Conservation (phyloP, 2,329 filamentous ascomycete genomes). For the Acrodontium crateriforme region DNA sequence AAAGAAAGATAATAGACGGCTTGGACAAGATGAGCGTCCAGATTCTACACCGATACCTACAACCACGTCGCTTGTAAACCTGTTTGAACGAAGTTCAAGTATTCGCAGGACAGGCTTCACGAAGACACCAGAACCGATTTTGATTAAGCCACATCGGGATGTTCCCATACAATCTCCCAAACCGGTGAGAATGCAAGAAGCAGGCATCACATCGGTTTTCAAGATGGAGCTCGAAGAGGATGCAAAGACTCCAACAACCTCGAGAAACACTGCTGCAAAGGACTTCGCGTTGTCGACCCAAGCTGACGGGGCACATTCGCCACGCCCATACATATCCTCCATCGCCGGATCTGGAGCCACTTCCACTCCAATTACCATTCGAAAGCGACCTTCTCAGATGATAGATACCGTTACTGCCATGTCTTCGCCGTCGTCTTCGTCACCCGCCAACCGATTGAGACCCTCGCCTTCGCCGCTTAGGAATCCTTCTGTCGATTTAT, state of each 20-base stretch:
- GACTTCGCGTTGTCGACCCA: no score
- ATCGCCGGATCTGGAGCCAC: no score
- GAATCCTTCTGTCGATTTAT: slow-evolving; percentile 5
- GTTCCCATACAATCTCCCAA: slow-evolving; percentile 29
- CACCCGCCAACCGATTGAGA: slow-evolving; percentile 3
- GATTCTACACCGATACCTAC: slow-evolving; percentile 27
- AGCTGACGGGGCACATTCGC: no score
- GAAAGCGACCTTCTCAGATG: no score
- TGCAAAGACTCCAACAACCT: slow-evolving; percentile 3
- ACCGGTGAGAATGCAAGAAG: slow-evolving; percentile 17
- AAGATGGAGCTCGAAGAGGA: slow-evolving; percentile 14
- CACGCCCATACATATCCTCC: no score
- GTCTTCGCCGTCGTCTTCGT: slow-evolving; percentile 1
- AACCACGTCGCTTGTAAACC: slow-evolving; percentile 50
- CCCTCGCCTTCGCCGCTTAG: slow-evolving; percentile 13
- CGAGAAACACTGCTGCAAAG: slow-evolving; percentile 1
- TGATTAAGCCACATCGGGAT: slow-evolving; percentile 14
- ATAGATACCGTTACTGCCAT: background rate
- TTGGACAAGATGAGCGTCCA: slow-evolving; percentile 10
- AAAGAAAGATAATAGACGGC: no score
- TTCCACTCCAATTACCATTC: no score
- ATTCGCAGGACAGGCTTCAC: no score
- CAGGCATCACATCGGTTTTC: slow-evolving; percentile 19
- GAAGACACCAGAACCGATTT: slow-evolving; percentile 9
- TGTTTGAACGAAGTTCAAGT: slow-evolving; percentile 46